Conservation (phyloP, 2,329 filamentous ascomycete genomes). For the Neofusicoccum laricinum region DNA sequence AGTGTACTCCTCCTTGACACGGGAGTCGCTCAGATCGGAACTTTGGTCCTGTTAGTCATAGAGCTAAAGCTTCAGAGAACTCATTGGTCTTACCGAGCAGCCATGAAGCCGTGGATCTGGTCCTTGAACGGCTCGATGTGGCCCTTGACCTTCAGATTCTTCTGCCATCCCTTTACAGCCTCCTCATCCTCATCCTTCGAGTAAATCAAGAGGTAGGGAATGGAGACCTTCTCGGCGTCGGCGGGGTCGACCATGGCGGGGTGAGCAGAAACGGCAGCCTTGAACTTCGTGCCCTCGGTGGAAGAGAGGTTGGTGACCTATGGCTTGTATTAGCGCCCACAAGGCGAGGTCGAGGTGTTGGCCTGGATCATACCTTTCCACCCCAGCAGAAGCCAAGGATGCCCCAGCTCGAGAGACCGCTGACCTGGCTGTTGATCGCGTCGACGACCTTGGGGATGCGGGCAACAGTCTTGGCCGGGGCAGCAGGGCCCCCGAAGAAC, state of each 20-base stretch:
- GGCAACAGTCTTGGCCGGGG: constrained; percentile 56
- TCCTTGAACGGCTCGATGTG: constrained; percentile 48
- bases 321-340: background rate
- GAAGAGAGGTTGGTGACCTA: constrained; percentile 57
- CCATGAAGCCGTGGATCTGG: constrained; percentile 48
- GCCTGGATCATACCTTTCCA: constrained; percentile 35
- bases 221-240: constrained; percentile 54
- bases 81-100: constrained; percentile 29
- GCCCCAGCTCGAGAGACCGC: constrained; percentile 55
- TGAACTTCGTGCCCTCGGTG: constrained; percentile 52
- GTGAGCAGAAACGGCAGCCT: constrained; percentile 55
- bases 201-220: constrained; percentile 58
- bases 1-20: constrained; percentile 51
- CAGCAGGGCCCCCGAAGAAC: constrained; percentile 57
- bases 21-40: constrained; percentile 44
- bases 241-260: constrained; percentile 60
- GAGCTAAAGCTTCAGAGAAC: background rate
- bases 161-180: constrained; percentile 49
- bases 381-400: constrained; percentile 63
- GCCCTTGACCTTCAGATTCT: constrained; percentile 46
- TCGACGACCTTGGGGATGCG: constrained; percentile 55
- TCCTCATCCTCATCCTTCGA: constrained; percentile 56
- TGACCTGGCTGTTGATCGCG: constrained; percentile 47
- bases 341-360: background rate
- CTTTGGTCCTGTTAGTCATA: constrained; percentile 21